Percentiles rank a stretch among this genome's conserved stretches.
Conservation (phyloP, 352 stramenopile species). For the Peronosclerospora sorghi region DNA sequence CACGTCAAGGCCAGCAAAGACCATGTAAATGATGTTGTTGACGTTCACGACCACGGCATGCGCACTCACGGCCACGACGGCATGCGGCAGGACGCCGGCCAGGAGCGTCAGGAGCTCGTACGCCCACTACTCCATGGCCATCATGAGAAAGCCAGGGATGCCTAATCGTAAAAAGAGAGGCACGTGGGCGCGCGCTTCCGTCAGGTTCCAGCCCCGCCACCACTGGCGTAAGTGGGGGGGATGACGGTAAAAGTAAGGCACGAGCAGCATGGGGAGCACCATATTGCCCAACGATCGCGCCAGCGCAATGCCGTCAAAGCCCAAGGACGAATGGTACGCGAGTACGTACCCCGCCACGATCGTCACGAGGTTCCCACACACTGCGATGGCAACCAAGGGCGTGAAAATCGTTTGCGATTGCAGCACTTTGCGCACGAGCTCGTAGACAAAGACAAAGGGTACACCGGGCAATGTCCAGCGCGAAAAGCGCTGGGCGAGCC, state of each 20-base stretch:
- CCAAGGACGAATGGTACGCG: conserved; percentile 51
- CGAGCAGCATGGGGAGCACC: conserved; percentile 30
- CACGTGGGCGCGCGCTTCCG: too few relatives aligned
- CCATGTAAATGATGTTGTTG: conserved; percentile 51
- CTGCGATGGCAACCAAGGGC: too few relatives aligned
- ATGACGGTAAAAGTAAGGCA: conserved; percentile 43
- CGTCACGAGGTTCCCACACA: too few relatives aligned
- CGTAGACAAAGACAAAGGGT: too few relatives aligned
- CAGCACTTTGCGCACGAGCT: too few relatives aligned
- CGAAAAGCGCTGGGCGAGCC: too few relatives aligned
- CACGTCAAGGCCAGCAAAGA: conserved; percentile 42
- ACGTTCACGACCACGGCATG: conserved; percentile 57
- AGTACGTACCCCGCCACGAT: too few relatives aligned
- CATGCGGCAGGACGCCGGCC: conserved; percentile 36
- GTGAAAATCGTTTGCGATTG: too few relatives aligned
- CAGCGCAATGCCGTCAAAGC: conserved; percentile 60
- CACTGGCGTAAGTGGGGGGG: conserved; percentile 25
- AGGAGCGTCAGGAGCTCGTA: conserved; percentile 53
- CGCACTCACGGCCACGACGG: conserved; percentile 39
- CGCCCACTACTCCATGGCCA: conserved; percentile 59
- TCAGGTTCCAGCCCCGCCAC: conserved; percentile 40
- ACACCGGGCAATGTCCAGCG: too few relatives aligned
- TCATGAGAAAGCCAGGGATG: conserved; percentile 41
- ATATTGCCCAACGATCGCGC: conserved; percentile 43
- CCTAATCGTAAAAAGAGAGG: too few relatives aligned